Conservation (phyloP, 1,139 yeast species). For the Taiozyma onychis region DNA sequence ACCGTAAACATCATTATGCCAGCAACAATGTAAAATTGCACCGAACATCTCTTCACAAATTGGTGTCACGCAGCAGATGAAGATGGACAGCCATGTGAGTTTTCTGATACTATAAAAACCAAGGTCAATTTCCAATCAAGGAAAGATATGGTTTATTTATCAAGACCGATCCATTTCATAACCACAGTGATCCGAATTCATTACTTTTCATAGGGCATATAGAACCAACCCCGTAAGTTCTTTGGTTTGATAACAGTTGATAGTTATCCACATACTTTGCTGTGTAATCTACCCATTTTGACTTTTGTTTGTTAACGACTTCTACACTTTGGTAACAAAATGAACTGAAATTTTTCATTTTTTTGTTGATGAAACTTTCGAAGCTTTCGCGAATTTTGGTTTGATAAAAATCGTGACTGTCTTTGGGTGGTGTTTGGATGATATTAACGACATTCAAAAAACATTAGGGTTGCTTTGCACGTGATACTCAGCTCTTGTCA, state of each 20-base stretch:
- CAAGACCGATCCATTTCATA: constrained; percentile 5
- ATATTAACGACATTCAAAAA: no score
- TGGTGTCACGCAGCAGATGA: constrained; percentile 23
- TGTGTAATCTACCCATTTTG: constrained; percentile 76
- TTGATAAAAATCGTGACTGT: not conserved
- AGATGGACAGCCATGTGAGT: not conserved
- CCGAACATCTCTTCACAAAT: constrained; percentile 18
- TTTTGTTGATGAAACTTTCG: no score
- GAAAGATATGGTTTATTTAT: not conserved
- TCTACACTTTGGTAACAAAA: not conserved
- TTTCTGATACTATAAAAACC: not conserved
- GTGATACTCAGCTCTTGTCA: no score
- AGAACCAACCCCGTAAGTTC: not conserved
- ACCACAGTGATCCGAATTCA: constrained; percentile 32
- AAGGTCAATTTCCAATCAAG: not conserved
- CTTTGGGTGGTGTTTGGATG: not conserved
- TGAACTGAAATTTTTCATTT: not conserved
- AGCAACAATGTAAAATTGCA: constrained; percentile 8
- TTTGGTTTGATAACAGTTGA: not conserved
- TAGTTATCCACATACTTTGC: constrained; percentile 53
- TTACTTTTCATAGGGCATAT: constrained; percentile 16
- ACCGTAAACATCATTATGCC: not conserved
- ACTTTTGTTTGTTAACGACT: not conserved
- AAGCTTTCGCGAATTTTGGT: not conserved
- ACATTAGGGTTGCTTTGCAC: no score